Evolutionary conservation across 768 basidiomycete species (phyloP).

Genomic region (Harrya chromipes): DNA sequence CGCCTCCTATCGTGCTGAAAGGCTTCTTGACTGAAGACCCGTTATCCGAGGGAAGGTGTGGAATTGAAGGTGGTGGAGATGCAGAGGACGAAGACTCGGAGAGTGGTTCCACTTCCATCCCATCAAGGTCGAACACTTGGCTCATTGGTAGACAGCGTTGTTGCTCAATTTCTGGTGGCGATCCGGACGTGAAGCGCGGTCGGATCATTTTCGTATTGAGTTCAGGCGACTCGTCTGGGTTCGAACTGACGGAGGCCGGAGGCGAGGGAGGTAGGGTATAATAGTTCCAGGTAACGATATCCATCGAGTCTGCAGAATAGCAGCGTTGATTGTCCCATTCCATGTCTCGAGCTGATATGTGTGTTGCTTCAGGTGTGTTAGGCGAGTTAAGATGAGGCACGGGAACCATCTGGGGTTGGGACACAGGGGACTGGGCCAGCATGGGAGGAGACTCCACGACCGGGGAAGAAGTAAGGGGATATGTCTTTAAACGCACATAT

Average conservation of each 20-base stretch:
- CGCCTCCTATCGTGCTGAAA: slow-evolving; percentile 42
- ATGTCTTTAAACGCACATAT: slow-evolving; percentile 20
- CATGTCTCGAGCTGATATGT: slow-evolving; percentile 46
- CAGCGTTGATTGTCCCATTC: slow-evolving; percentile 46
- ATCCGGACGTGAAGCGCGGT: slow-evolving; percentile 46
- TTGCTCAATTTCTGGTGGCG: slow-evolving; percentile 41
- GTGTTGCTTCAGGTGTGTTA: slow-evolving; percentile 54
- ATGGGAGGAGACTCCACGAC: slow-evolving; percentile 10
- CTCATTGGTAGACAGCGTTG: slow-evolving; percentile 63
- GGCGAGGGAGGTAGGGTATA: slow-evolving; percentile 50
- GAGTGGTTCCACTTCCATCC: slow-evolving; percentile 27
- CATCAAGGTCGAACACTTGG: slow-evolving; percentile 63
- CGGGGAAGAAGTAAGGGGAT: slow-evolving; percentile 16
- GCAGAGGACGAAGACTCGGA: slow-evolving; percentile 36
- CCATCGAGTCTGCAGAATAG: slow-evolving; percentile 35
- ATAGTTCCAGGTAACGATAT: slow-evolving; percentile 46
- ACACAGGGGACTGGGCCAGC: slow-evolving; percentile 12
- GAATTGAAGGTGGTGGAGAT: slow-evolving; percentile 29
- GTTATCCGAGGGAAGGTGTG: slow-evolving; percentile 34
- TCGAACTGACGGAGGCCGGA: slow-evolving; percentile 44
- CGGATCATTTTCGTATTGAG: slow-evolving; percentile 48
- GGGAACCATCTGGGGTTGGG: slow-evolving; percentile 35
- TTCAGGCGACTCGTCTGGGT: slow-evolving; percentile 43
- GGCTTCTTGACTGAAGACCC: slow-evolving; percentile 33
- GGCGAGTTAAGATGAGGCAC: slow-evolving; percentile 58